phyloP scores from a whole-genome alignment of 169 alveolate genomes.

The Cryptosporidium meleagridis region DNA sequence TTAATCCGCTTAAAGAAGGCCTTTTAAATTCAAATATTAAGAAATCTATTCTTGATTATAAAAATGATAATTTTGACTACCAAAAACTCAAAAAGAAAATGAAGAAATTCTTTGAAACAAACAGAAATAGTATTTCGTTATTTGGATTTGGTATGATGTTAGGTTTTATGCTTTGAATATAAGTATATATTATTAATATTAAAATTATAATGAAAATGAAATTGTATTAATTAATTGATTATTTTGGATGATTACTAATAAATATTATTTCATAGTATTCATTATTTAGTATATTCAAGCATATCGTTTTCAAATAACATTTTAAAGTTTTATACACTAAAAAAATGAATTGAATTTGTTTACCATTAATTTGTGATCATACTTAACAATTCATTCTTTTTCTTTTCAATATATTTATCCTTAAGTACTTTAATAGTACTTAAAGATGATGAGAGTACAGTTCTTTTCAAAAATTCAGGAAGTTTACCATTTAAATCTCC shows the following conservation, averaged over 20 bases:
- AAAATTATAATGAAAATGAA: background rate
- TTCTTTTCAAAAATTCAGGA: constrained; percentile 58
- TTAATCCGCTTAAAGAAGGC: constrained; percentile 53
- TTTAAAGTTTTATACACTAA: background rate
- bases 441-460: constrained; percentile 36
- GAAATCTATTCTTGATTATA: constrained; percentile 33
- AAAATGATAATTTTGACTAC: constrained; percentile 3
- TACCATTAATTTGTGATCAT: background rate
- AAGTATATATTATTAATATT: background rate
- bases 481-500: constrained; percentile 71
- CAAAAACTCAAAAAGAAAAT: constrained; percentile 37
- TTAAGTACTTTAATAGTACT: constrained; percentile 59
- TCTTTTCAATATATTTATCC: constrained; percentile 41
- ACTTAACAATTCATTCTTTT: constrained; percentile 35
- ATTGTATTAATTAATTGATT: background rate
- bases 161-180: constrained; percentile 19
- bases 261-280: background rate
- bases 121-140: constrained; percentile 18
- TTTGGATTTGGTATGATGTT: constrained; percentile 53
- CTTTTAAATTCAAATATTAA: constrained; percentile 31
- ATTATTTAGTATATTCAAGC: background rate
- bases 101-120: constrained; percentile 41
- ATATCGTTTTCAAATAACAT: background rate
- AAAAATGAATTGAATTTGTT: background rate
- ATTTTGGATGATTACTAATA: background rate